These are phyloP conservation scores for Leptographium radiaticola DNA, from an alignment of 2,329 filamentous ascomycete species.

Conservation along the genomic window DNA sequence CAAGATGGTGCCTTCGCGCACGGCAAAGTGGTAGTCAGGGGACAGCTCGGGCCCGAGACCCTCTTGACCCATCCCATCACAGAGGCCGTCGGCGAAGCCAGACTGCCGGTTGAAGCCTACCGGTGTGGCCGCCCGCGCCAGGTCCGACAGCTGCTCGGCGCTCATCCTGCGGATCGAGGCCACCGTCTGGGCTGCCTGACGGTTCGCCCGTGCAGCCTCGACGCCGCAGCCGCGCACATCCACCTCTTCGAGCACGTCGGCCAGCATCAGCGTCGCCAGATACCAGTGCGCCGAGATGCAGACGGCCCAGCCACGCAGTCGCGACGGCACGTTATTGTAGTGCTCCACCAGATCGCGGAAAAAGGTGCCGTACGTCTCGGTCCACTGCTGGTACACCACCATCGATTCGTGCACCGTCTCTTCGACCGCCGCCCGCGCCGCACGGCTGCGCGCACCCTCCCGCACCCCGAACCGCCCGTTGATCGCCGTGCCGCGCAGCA, in stretches of 20 bases:
- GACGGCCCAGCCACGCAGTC: conserved; percentile 47
- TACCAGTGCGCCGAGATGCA: conserved; percentile 46
- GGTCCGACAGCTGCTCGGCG: conserved; percentile 30
- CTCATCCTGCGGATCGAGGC: conserved; percentile 28
- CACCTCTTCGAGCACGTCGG: conserved; percentile 37
- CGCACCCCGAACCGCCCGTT: neutral
- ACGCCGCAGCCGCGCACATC: conserved; percentile 24
- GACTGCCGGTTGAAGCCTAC: neutral
- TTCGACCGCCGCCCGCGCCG: conserved; percentile 24
- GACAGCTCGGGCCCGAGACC: neutral
- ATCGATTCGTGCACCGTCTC: conserved; percentile 32
- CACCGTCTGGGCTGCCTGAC: conserved; percentile 21
- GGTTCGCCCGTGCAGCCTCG: conserved; percentile 14
- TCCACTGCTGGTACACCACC: conserved; percentile 42
- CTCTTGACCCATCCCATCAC: neutral
- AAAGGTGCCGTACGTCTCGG: conserved; percentile 34
- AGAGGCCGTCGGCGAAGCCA: neutral
- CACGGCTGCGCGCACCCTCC: neutral
- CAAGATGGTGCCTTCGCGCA: conserved; percentile 40
- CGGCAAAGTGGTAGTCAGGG: conserved; percentile 35
- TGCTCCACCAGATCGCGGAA: conserved; percentile 36
- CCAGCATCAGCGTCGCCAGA: conserved; percentile 39
- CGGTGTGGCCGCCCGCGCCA: conserved; percentile 32
- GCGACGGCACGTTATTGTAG: conserved; percentile 34
- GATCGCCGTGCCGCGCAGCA: conserved; percentile 25